Evolutionary conservation across 2,329 filamentous ascomycete species (phyloP).

Genomic region (Lachnellula arida): DNA sequence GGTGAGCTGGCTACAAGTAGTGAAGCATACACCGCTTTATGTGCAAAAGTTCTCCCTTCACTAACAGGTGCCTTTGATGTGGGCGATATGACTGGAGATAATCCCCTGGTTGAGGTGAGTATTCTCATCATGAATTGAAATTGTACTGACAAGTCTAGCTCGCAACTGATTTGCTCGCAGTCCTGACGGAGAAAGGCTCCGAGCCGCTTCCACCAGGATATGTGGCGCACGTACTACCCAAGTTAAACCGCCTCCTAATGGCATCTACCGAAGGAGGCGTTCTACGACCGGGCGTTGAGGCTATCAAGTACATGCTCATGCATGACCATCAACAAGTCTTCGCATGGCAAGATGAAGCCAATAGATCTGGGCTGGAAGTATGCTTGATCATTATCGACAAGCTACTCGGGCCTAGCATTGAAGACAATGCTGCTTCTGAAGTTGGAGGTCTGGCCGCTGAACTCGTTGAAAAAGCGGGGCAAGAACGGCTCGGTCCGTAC

Average conservation of each 20-base stretch:
- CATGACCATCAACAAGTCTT: conserved; percentile 91
- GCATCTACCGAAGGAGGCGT: conserved; percentile 83
- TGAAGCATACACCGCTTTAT: conserved; percentile 71
- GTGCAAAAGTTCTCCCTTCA: conserved; percentile 80
- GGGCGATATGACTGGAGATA: conserved; percentile 77
- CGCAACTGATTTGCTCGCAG: conserved; percentile 77
- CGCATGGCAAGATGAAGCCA: conserved; percentile 74
- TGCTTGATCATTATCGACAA: conserved; percentile 90
- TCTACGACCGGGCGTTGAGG: conserved; percentile 77
- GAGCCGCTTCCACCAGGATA: conserved; percentile 85
- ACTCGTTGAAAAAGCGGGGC: conserved; percentile 90
- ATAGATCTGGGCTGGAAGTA: conserved; percentile 80
- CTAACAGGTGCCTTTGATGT: conserved; percentile 87
- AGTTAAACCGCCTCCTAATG: conserved; percentile 77
- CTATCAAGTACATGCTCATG: conserved; percentile 82
- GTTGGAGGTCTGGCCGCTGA: conserved; percentile 92
- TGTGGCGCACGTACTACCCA: conserved; percentile 79
- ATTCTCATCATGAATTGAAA: neutral
- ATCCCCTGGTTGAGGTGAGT: conserved; percentile 70
- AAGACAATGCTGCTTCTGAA: conserved; percentile 92
- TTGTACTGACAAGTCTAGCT: conserved; percentile 43
- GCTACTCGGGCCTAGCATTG: conserved; percentile 75
- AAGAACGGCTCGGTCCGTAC: conserved; percentile 85
- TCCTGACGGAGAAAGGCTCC: conserved; percentile 75
- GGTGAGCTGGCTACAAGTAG: conserved; percentile 60